These are phyloP conservation scores for Ilyonectria mors-panacis DNA, from an alignment of 2,329 filamentous ascomycete genomes.

Conservation along the genomic window DNA sequence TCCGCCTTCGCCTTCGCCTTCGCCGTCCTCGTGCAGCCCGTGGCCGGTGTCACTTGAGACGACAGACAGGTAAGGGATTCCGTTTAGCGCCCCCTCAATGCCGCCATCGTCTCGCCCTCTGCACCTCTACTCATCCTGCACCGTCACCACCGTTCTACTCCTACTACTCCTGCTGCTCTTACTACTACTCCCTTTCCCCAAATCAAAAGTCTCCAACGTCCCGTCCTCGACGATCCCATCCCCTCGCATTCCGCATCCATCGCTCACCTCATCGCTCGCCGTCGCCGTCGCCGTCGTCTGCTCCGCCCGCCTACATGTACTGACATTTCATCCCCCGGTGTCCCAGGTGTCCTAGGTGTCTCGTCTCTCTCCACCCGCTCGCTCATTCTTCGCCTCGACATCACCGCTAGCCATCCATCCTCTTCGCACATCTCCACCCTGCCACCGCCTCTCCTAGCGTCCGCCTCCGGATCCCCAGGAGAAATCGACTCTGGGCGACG, in stretches of 20 bases:
- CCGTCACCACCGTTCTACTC: conserved; percentile 41
- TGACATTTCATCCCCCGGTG: conserved; percentile 39
- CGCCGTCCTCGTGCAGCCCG: conserved; percentile 29
- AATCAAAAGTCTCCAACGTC: conserved; percentile 11
- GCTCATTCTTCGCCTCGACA: conserved; percentile 37
- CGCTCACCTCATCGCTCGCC: conserved; percentile 10
- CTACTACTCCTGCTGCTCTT: conserved; percentile 39
- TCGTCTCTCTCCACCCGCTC: conserved; percentile 38
- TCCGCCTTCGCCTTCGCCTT: not conserved
- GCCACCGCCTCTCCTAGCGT: conserved; percentile 21
- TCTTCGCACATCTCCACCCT: conserved; percentile 33
- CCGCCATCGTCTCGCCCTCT: conserved; percentile 46
- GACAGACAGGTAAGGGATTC: conserved; percentile 44
- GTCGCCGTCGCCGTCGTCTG: conserved; percentile 22
- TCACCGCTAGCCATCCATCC: conserved; percentile 31
- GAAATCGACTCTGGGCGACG: conserved; percentile 33
- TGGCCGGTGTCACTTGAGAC: conserved; percentile 33
- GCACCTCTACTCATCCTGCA: conserved; percentile 44
- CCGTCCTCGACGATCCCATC: conserved; percentile 3
- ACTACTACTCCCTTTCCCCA: conserved; percentile 33
- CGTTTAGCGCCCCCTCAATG: conserved; percentile 49
- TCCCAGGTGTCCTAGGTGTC: conserved; percentile 36
- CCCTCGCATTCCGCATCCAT: not conserved
- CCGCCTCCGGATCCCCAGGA: conserved; percentile 21
- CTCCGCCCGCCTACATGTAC: conserved; percentile 41